Base-by-base conservation (phyloP, 768 basidiomycete genomes). In the Leccinum olivaceopallidum region DNA sequence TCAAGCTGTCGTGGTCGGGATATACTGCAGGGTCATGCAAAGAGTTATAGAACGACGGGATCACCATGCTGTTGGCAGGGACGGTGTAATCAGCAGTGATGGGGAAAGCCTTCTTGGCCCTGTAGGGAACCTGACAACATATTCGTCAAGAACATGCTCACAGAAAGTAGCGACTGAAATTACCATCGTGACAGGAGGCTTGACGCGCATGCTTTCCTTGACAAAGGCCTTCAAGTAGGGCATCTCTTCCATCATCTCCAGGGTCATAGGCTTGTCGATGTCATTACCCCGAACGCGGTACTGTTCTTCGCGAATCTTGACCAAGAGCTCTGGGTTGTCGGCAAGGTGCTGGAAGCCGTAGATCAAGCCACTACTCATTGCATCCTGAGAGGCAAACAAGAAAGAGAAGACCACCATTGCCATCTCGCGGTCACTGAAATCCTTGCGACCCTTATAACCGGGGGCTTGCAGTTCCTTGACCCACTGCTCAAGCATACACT, bases 111-210 rank as follows among this genome's bases (percentile, higher is more conserved):
- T 90, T 93, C 55, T 83, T 89, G 16, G 92, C 81, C 70, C 83
- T 85, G 80, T 99, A 99, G n/a, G 97, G 97, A 30, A 99, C 92
- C 92, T 69, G 91, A 59, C 24, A 55, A 62, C 53, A 39, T 37
- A 65, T 60, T 39, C 53, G 34, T 72, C 59, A 66, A 39, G 9
- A 30, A 58, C 10, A 28, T 16, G 34, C 9, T 54, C 42, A 9
- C n/a, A 30, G 14, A 56, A 52, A 53, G 37, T 7, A 58, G 24
- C 26, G 5, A 13, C 69, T 66, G 4, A 24, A 18, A 50, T 44
- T 61, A 94, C 96, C 96, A 98, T 98, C 32, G 92, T 90, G 32
- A 98, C 97, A 5, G 97, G 95, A 44, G 97, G 96, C 73, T 90
- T 89, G 56, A 94, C 77, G 36, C 97, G 85, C 73, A 98, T 79